These are phyloP conservation scores for Annulohypoxylon truncatum DNA, from an alignment of 2,329 filamentous ascomycete species.

Conservation along the genomic window DNA sequence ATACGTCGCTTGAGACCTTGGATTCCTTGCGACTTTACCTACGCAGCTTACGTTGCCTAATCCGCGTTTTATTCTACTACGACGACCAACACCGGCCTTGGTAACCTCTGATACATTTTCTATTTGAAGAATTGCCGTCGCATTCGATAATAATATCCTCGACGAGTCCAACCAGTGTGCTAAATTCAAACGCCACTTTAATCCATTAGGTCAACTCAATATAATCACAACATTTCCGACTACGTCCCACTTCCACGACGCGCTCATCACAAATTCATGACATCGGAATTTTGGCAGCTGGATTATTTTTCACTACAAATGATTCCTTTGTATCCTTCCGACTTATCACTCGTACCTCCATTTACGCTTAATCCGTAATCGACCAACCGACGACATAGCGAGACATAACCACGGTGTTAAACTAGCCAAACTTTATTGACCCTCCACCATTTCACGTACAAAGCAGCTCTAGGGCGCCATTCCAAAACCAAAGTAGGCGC, in stretches of 20 bases:
- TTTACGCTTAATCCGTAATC: constrained; percentile 11
- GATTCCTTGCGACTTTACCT: not conserved
- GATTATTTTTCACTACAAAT: constrained; percentile 21
- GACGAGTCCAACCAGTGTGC: not conserved
- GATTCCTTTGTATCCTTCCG: constrained; percentile 5
- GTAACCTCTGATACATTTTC: not conserved
- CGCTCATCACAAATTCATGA: not conserved
- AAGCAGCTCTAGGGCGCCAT: not conserved
- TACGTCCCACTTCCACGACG: not conserved
- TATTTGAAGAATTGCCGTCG: not conserved
- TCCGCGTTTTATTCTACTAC: constrained; percentile 1
- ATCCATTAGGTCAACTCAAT: not conserved
- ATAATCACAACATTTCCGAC: not conserved
- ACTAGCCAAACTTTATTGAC: not conserved
- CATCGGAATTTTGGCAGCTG: not conserved
- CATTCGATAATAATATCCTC: not conserved
- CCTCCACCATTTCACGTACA: not conserved
- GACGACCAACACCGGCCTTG: not conserved
- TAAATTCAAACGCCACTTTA: not conserved
- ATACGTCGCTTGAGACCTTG: not conserved
- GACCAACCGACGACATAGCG: not conserved
- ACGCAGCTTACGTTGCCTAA: constrained; percentile 13
- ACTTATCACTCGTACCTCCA: not conserved
- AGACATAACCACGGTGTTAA: not conserved
- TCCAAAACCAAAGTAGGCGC: not conserved